Base-by-base conservation (phyloP, 495 filamentous ascomycete species). In the Neurospora terricola region DNA sequence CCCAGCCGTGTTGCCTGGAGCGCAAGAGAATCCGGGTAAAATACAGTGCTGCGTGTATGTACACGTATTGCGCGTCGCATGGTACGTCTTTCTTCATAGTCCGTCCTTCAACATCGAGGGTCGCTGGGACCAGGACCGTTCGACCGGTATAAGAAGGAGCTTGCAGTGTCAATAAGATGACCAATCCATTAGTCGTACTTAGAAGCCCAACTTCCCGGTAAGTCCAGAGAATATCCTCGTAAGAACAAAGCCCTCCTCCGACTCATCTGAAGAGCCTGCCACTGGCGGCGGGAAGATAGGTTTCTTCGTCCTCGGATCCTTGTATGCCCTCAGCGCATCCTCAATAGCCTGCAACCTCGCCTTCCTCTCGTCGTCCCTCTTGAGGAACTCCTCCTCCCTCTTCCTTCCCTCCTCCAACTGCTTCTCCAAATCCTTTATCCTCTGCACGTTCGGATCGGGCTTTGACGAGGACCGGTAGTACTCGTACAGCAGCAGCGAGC, bases 401-500 rank as follows among this genome's bases (percentile, higher is more conserved):
- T 78, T 80, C 77, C 86, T 85, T 12, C 92, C 77, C 70, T 88
- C 84, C 70, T 90, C 86, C 18, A 93, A 77, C 73, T 86, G 80
- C 71, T 90, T 87, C 16, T 90, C 86, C 7, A 98, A 89, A 75
- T 93, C 92, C 71, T 93, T 91, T 71, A 94, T 84, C 70, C 89
- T 88, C 75, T 87, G 85, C 23, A 77, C 72, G 54, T 87, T 91
- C 43, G 85, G 86, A 75, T 96, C 94, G 30, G 86, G 85, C 80
- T 98, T 98, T 73, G 89, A 83, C 69, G 91, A 87, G 5, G 90
- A 88, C 71, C 92, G 85, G 79, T 88, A 90, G 30, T 90, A 92
- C 82, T 99, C 96, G 73, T 92, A 94, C 2, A 96, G 79, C 48
- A 99, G 91, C 76, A 98, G 80, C 0, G 85, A 87, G 14, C 90